phyloP scores from a whole-genome alignment of 805 yeast species.

The Hanseniaspora singularis region DNA sequence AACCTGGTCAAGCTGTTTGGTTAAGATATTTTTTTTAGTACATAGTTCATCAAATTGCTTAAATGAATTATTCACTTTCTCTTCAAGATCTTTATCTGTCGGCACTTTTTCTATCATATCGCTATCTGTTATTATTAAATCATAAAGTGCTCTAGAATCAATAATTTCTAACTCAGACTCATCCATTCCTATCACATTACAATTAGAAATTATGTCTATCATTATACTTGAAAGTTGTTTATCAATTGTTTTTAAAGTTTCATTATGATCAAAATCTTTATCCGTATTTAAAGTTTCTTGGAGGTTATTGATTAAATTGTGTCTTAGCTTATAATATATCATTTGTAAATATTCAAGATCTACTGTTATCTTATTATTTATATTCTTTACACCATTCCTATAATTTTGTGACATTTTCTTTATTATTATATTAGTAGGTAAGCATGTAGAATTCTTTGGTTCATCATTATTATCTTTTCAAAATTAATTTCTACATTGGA shows the following conservation, averaged over 20 bases:
- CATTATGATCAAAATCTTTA: neutral
- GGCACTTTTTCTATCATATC: slow-evolving; percentile 1
- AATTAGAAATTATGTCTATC: slow-evolving; percentile 4
- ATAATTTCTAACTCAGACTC: too few species aligned
- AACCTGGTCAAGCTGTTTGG: neutral
- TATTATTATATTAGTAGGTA: too few species aligned
- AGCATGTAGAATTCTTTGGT: too few species aligned
- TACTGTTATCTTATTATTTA: neutral
- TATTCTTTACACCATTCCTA: too few species aligned
- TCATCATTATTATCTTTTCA: too few species aligned
- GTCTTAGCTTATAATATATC: neutral
- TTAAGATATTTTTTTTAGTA: slow-evolving; percentile 1
- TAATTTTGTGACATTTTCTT: too few species aligned
- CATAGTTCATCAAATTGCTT: slow-evolving; percentile 3
- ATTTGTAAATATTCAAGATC: neutral
- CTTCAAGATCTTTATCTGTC: neutral
- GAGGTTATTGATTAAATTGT: neutral
- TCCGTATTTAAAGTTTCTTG: neutral
- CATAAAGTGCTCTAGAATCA: neutral
- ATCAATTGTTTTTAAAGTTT: neutral
- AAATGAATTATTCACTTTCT: neutral
- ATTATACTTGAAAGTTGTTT: neutral
- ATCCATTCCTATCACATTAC: slow-evolving; percentile 2
- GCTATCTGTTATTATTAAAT: neutral
- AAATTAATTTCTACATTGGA: too few species aligned